A percentile compares a stretch with the other conserved stretches of the same genome.
Evolutionary conservation across 106 monocot species (phyloP).

Genomic region (Amphibolis antarctica): DNA sequence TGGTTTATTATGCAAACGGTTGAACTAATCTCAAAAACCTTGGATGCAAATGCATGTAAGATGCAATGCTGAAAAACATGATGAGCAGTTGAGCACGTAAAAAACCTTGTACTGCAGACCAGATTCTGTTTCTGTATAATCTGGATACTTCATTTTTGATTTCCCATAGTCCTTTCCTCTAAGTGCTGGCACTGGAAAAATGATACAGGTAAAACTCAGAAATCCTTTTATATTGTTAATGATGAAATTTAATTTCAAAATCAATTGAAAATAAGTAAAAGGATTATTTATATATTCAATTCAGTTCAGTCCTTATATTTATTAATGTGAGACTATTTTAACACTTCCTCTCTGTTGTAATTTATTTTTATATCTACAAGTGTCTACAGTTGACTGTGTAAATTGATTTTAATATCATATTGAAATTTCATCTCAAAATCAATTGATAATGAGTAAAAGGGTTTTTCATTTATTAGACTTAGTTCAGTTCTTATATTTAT

Average conservation of each 20-base stretch:
- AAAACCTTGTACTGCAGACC: constrained; percentile 97
- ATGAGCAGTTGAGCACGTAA: constrained; percentile 1
- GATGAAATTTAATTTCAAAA: background rate
- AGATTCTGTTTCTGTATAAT: constrained; percentile 83
- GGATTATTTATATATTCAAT: too few relatives aligned
- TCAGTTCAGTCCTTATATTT: too few relatives aligned
- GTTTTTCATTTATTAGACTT: too few relatives aligned
- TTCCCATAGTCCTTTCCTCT: constrained; percentile 99
- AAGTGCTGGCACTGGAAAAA: constrained; percentile 74
- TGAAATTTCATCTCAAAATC: too few relatives aligned
- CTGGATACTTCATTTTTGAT: constrained; percentile 87
- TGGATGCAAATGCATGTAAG: background rate
- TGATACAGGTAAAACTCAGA: background rate
- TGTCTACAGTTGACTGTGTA: too few relatives aligned
- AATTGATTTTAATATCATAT: too few relatives aligned
- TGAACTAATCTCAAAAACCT: background rate
- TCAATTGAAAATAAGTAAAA: background rate
- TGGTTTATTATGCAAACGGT: background rate
- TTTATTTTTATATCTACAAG: too few relatives aligned
- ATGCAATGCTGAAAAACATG: background rate
- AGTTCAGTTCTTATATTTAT: too few relatives aligned
- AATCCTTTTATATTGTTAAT: too few relatives aligned
- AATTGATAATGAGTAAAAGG: too few relatives aligned
- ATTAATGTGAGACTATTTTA: too few relatives aligned
- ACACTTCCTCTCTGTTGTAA: too few relatives aligned